Percentiles rank a stretch among this genome's conserved stretches.
phyloP scores from a whole-genome alignment of 2,329 filamentous ascomycete species.

The Neonectria hederae region DNA sequence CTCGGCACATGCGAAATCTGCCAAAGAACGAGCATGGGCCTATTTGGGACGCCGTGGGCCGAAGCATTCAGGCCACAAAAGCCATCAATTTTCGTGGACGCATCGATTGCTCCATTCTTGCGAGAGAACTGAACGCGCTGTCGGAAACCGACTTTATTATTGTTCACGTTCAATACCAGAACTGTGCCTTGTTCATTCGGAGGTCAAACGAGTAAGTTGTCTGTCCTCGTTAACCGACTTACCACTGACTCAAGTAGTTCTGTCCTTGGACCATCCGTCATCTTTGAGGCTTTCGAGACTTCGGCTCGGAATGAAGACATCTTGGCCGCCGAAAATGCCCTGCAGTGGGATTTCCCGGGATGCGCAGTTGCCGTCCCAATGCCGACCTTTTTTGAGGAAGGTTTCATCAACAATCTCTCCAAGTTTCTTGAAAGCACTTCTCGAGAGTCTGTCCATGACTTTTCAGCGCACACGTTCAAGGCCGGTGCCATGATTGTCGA shows the following conservation, averaged over 20 bases:
- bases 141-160: constrained; percentile 30
- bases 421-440: constrained; percentile 66
- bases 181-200: constrained; percentile 46
- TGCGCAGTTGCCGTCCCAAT: constrained; percentile 58
- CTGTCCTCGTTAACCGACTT: background rate
- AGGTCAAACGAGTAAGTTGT: constrained; percentile 40
- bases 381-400: constrained; percentile 34
- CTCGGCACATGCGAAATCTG: constrained; percentile 29
- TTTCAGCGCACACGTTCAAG: constrained; percentile 63
- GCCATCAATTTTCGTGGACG: constrained; percentile 27
- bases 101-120: constrained; percentile 30
- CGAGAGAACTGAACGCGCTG: constrained; percentile 29
- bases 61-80: constrained; percentile 34
- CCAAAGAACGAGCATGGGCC: constrained; percentile 23
- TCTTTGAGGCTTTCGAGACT: constrained; percentile 68
- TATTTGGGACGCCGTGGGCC: constrained; percentile 30
- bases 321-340: constrained; percentile 58
- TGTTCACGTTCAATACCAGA: constrained; percentile 41
- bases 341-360: constrained; percentile 70
- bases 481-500: constrained; percentile 61
- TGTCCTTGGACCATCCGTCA: constrained; percentile 42
- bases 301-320: constrained; percentile 63
- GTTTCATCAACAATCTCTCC: constrained; percentile 51
- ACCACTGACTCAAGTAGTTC: constrained; percentile 28
- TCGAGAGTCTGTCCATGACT: constrained; percentile 61